These are phyloP conservation scores for Trypanosomatidae sp. DNA, from an alignment of 208 protist species.

Conservation along the genomic window DNA sequence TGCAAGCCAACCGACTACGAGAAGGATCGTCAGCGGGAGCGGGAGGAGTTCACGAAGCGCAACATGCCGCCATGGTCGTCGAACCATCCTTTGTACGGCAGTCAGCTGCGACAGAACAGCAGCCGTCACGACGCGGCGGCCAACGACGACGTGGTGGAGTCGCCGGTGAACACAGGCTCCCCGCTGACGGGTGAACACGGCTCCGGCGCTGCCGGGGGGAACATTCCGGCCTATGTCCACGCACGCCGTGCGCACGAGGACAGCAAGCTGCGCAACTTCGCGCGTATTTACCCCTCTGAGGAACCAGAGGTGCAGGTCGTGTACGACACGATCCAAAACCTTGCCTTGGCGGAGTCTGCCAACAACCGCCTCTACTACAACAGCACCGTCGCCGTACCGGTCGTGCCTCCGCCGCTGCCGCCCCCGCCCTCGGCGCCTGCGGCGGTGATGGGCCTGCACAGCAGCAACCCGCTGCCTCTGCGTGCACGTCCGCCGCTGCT, in stretches of 20 bases:
- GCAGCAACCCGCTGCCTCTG: slow-evolving; percentile 1
- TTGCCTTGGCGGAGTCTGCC: slow-evolving; percentile 40
- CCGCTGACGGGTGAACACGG: background rate
- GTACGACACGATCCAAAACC: slow-evolving; percentile 67
- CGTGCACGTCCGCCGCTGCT: slow-evolving; percentile 18
- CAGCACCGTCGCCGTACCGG: slow-evolving; percentile 24
- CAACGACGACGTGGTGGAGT: too few species aligned
- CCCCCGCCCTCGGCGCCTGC: slow-evolving; percentile 4
- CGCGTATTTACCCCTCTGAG: slow-evolving; percentile 74
- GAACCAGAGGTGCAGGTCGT: slow-evolving; percentile 58
- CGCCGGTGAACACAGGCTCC: background rate
- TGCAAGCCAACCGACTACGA: slow-evolving; percentile 70
- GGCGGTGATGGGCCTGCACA: slow-evolving; percentile 13
- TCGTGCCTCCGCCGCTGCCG: background rate
- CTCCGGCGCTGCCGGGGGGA: background rate
- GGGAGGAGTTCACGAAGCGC: slow-evolving; percentile 72
- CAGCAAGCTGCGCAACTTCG: slow-evolving; percentile 74
- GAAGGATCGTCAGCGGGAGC: slow-evolving; percentile 61
- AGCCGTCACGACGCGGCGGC: background rate
- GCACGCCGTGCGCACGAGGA: slow-evolving; percentile 55
- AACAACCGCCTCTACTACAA: slow-evolving; percentile 40
- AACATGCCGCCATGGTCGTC: slow-evolving; percentile 66
- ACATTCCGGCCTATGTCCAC: slow-evolving; percentile 23
- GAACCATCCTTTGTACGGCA: slow-evolving; percentile 42
- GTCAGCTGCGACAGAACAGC: slow-evolving; percentile 17